Conservation (phyloP, 257 asterid genomes). For the Datura wrightii region DNA sequence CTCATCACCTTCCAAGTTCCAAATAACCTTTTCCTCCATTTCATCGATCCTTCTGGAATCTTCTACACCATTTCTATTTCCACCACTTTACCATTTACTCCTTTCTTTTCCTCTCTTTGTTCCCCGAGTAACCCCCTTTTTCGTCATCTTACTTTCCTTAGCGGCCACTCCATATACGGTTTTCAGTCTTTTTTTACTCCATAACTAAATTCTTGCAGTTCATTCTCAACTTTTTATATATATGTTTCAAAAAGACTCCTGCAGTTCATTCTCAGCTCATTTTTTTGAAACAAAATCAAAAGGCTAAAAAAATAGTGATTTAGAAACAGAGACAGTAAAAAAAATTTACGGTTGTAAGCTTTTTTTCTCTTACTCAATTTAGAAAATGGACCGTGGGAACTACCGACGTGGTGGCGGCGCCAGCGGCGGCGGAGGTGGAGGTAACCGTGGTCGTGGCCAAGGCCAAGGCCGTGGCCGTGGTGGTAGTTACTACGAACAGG, state of each 20-base stretch:
- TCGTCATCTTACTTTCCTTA: not conserved
- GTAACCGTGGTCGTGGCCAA: conserved; percentile 34
- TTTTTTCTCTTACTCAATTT: not conserved
- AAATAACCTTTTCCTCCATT: not conserved
- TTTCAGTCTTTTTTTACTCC: not conserved
- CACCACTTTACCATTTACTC: not conserved
- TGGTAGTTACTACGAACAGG: not conserved
- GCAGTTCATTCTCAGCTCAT: too few species aligned
- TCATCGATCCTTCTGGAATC: conserved; percentile 38
- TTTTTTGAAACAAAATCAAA: not conserved
- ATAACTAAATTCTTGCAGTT: not conserved
- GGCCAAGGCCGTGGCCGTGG: conserved; percentile 33
- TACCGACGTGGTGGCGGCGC: conserved; percentile 16
- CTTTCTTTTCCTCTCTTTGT: not conserved
- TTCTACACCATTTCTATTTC: conserved; percentile 6
- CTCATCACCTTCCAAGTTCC: not conserved
- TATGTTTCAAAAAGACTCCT: too few species aligned
- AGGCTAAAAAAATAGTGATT: too few species aligned
- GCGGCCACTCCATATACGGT: too few species aligned
- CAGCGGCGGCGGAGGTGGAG: conserved; percentile 17
- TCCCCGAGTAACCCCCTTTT: conserved; percentile 29
- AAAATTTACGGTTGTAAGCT: not conserved
- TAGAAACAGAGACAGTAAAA: too few species aligned
- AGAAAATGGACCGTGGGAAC: conserved; percentile 13
- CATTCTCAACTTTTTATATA: not conserved